These are phyloP conservation scores for Globisporangium ultimum DNA, from an alignment of 352 stramenopile species.

Conservation along the genomic window DNA sequence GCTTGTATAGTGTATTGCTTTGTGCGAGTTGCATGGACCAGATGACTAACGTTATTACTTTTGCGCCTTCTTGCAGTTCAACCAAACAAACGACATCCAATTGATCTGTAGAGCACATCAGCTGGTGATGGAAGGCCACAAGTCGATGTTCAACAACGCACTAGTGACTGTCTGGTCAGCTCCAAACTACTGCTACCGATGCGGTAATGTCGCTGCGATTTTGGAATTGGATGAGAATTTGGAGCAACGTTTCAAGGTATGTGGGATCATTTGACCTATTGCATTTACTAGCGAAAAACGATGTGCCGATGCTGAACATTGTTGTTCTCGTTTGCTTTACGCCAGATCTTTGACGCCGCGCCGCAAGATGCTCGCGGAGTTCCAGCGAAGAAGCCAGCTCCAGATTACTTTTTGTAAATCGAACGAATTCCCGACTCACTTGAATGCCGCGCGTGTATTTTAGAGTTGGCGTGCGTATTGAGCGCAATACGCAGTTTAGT, in stretches of 20 bases:
- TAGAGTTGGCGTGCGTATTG: background rate
- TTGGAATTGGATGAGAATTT: constrained; percentile 98
- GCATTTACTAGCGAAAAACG: background rate
- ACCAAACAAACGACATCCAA: constrained; percentile 97
- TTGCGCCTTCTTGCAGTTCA: constrained; percentile 77
- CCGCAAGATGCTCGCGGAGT: constrained; percentile 96
- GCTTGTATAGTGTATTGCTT: background rate
- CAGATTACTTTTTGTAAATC: constrained; percentile 99
- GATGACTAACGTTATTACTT: too few species aligned
- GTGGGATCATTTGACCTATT: background rate
- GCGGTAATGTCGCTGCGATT: constrained; percentile 98
- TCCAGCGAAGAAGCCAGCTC: constrained; percentile 96
- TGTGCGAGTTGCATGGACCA: too few species aligned
- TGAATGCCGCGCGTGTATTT: constrained; percentile 4
- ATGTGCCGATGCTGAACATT: constrained; percentile 6
- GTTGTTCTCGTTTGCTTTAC: background rate
- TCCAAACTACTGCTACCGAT: constrained; percentile 99
- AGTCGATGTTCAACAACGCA: constrained; percentile 97
- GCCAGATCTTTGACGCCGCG: constrained; percentile 96
- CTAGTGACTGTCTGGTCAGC: constrained; percentile 98
- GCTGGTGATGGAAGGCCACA: constrained; percentile 91
- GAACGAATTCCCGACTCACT: background rate
- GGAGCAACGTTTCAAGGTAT: constrained; percentile 85
- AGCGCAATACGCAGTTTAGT: background rate
- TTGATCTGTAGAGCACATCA: constrained; percentile 98